phyloP scores from a whole-genome alignment of 805 yeast species.

The Candida boleticola region DNA sequence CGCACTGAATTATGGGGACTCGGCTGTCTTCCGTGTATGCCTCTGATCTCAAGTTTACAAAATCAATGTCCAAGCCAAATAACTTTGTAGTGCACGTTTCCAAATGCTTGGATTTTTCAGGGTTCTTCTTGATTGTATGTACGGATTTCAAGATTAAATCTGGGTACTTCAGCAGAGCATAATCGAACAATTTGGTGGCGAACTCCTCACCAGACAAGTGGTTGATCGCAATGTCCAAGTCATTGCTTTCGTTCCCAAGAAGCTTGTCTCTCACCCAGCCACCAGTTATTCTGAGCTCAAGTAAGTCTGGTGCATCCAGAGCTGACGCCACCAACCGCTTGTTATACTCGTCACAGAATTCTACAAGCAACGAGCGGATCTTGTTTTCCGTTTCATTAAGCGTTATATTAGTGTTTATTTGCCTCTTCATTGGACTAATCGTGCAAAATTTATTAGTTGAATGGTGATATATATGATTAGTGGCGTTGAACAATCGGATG shows the following conservation, averaged over 20 bases:
- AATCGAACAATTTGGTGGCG: conserved; percentile 63
- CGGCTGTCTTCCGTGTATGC: conserved; percentile 79
- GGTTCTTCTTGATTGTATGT: conserved; percentile 87
- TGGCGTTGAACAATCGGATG: no score
- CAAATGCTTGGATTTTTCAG: conserved; percentile 92
- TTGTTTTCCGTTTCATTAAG: conserved; percentile 42
- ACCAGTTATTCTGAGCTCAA: conserved; percentile 82
- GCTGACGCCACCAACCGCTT: neutral
- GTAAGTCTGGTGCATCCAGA: conserved; percentile 11
- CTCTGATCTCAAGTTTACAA: conserved; percentile 88
- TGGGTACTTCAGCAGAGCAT: conserved; percentile 27
- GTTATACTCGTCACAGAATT: conserved; percentile 40
- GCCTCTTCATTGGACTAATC: conserved; percentile 14
- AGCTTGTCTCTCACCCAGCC: conserved; percentile 98
- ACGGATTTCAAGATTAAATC: conserved; percentile 40
- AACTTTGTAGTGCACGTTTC: conserved; percentile 94
- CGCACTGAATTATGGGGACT: conserved; percentile 80
- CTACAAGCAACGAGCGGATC: conserved; percentile 39
- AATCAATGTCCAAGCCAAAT: conserved; percentile 83
- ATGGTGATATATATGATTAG: neutral
- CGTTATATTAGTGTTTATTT: conserved; percentile 20
- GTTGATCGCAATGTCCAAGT: conserved; percentile 89
- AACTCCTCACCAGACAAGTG: conserved; percentile 81
- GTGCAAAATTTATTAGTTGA: neutral
- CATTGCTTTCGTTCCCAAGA: conserved; percentile 76